Evolutionary conservation across 441 rosid genomes (phyloP), one percentile per base, ranked within the genome.

Genomic region (Euphorbia schlechtendalii): DNA sequence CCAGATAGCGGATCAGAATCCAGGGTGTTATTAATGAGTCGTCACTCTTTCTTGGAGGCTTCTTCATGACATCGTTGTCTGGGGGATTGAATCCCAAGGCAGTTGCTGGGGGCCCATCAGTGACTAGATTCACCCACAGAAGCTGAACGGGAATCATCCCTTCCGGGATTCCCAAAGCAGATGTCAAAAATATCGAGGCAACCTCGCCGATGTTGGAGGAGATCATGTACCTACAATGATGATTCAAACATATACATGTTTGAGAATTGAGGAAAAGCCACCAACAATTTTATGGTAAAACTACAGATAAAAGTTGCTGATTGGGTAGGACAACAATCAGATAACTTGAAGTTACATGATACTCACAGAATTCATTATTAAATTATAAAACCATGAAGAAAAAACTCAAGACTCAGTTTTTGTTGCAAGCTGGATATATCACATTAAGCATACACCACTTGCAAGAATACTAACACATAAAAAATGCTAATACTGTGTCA

Each of bases 101-200:
- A 5, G 96, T 92, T 59, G 96, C 98, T 28, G 98, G 98, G 25
- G 98, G 98, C n/a, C 98, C 98, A 64, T 92, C 98, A 0, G 98
- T 92, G 28, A 92, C 98, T 41, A 92, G 96, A 80, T 92, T 92
- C 57, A 92, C 98, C 98, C 98, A 92, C 59, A 92, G 89, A 81
- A 92, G 96, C 78, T 92, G 96, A 59, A 92, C 98, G 0, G 96
- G 98, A 32, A 92, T 92, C 94, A 92, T 78, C 70, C 96, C 96
- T 76, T 92, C 98, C 2, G 98, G 98, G 69, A 92, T 92, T 59
- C 98, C 98, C 83, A 92, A 77, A 54, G 98, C 98, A 61, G 98
- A 91, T 11, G 98, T 92, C 66, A 92, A 76, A 73, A 92, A 89
- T 73, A 92, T 92, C 2, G 92, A 92, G 20, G 96, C 98, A 68